phyloP scores from a whole-genome alignment of 2,329 filamentous ascomycete genomes.

The Colletotrichum karsti region DNA sequence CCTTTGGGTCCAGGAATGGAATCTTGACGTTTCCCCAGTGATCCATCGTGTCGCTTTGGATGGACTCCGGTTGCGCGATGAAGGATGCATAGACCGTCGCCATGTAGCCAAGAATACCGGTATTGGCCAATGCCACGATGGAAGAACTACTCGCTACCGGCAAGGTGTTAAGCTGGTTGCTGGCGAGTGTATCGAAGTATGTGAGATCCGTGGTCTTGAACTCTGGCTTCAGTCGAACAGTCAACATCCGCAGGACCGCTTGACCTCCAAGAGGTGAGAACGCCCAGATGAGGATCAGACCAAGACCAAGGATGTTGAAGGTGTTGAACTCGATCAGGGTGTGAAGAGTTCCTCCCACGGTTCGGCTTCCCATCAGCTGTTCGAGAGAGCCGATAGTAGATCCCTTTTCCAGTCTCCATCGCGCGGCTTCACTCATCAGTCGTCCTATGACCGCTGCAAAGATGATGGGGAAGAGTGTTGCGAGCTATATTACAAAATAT shows the following conservation, averaged over 20 bases:
- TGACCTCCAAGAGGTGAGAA: conserved; percentile 40
- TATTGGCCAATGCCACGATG: neutral
- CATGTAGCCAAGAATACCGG: neutral
- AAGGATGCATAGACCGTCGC: conserved; percentile 26
- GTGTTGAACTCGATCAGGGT: conserved; percentile 36
- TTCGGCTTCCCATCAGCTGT: conserved; percentile 40
- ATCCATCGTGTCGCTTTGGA: conserved; percentile 32
- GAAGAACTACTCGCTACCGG: neutral
- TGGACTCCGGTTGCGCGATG: conserved; percentile 29
- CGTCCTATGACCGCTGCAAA: conserved; percentile 39
- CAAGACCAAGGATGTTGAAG: conserved; percentile 35
- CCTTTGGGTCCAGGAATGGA: conserved; percentile 23
- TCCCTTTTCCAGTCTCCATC: conserved; percentile 38
- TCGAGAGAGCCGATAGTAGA: conserved; percentile 36
- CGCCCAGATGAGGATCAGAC: conserved; percentile 36
- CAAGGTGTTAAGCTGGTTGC: neutral
- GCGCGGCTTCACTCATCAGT: conserved; percentile 34
- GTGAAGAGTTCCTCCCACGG: conserved; percentile 35
- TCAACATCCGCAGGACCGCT: conserved; percentile 33
- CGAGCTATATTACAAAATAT: no score
- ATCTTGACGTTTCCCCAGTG: conserved; percentile 39
- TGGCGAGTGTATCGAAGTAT: neutral
- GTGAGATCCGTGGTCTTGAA: neutral
- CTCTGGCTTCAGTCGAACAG: neutral
- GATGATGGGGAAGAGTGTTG: conserved; percentile 38